Evolutionary conservation across 768 basidiomycete genomes (phyloP).

Genomic region (Kwoniella heveanensis): DNA sequence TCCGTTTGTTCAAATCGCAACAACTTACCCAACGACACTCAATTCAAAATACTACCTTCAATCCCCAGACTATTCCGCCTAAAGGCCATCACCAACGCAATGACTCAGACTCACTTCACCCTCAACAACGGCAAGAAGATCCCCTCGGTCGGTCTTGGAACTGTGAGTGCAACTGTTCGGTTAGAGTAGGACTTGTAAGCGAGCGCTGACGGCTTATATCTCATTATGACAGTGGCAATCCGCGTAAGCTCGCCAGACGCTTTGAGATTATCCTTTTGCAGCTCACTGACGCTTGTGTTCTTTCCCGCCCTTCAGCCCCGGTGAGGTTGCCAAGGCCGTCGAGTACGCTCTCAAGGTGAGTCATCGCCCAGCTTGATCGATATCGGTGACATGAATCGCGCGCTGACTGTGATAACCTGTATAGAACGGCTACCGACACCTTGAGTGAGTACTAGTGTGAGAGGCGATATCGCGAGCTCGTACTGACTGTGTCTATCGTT

Average conservation of each 20-base stretch:
- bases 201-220: neutral
- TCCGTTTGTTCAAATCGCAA: neutral
- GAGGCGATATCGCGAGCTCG: neutral
- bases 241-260: constrained; percentile 27
- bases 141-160: constrained; percentile 72
- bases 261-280: neutral
- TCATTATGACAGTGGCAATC: constrained; percentile 47
- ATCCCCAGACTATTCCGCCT: constrained; percentile 17
- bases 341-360: constrained; percentile 51
- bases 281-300: too few species aligned
- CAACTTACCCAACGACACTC: neutral
- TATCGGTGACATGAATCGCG: constrained; percentile 5
- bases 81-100: constrained; percentile 21
- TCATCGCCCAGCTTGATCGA: neutral
- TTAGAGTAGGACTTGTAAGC: neutral
- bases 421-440: constrained; percentile 48
- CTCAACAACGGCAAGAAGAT: constrained; percentile 63
- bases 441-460: constrained; percentile 53
- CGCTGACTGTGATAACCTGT: neutral
- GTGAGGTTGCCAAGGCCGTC: constrained; percentile 53
- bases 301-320: constrained; percentile 20
- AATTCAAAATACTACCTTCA: constrained; percentile 26
- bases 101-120: constrained; percentile 46
- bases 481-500: neutral
- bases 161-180: constrained; percentile 35